Evolutionary conservation across 2,329 filamentous ascomycete genomes (phyloP).

Genomic region (Alternaria brassicicola): DNA sequence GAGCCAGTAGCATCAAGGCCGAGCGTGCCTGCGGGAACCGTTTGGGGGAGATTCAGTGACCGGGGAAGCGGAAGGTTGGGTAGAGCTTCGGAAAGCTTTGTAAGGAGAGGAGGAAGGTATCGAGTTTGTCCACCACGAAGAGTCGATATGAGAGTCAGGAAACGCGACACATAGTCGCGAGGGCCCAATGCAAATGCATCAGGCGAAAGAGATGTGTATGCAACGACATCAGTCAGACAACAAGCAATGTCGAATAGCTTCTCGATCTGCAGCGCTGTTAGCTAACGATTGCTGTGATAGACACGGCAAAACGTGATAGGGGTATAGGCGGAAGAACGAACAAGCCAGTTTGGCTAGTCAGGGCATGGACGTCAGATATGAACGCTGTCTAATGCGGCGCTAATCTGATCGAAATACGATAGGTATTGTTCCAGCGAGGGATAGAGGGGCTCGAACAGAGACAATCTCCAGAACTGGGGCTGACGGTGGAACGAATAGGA

Average conservation of each 20-base stretch:
- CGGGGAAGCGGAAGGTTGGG: constrained; percentile 55
- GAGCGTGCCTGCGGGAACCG: constrained; percentile 35
- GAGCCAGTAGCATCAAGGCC: constrained; percentile 31
- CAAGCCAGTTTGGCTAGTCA: constrained; percentile 24
- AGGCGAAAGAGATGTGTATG: constrained; percentile 63
- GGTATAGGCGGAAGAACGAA: constrained; percentile 21
- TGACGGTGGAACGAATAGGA: constrained; percentile 17
- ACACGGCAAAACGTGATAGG: constrained; percentile 24
- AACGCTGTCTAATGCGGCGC: constrained; percentile 33
- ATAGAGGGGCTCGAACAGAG: constrained; percentile 25
- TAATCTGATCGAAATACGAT: constrained; percentile 29
- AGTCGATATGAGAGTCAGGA: constrained; percentile 70
- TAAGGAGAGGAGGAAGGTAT: constrained; percentile 76
- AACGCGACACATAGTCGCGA: constrained; percentile 72
- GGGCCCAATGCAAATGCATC: constrained; percentile 63
- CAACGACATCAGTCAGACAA: constrained; percentile 74
- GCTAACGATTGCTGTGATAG: constrained; percentile 24
- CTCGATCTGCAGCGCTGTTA: constrained; percentile 65
- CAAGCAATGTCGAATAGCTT: constrained; percentile 80
- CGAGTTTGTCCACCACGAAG: constrained; percentile 77
- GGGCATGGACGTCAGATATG: constrained; percentile 35
- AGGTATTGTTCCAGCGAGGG: constrained; percentile 27
- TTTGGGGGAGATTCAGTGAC: constrained; percentile 41
- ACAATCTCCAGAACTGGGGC: constrained; percentile 16
- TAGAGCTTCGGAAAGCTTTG: constrained; percentile 75